Evolutionary conservation across 768 basidiomycete genomes (phyloP).

Genomic region (Russula vinacea): DNA sequence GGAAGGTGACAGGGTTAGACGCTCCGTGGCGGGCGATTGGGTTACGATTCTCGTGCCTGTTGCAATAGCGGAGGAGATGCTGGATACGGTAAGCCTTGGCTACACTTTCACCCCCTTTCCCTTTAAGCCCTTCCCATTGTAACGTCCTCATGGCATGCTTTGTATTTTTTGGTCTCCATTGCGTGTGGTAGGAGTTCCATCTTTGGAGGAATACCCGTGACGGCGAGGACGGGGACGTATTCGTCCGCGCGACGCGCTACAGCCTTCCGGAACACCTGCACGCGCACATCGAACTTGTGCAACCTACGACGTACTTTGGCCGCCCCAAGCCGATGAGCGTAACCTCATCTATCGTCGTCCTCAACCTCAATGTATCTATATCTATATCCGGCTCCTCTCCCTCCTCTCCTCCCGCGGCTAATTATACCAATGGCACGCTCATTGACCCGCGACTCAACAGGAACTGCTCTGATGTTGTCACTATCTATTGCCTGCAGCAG

Average conservation of each 20-base stretch:
- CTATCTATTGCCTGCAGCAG: constrained; percentile 36
- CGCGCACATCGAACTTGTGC: constrained; percentile 61
- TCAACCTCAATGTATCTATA: background rate
- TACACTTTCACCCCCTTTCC: background rate
- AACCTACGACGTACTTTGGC: constrained; percentile 69
- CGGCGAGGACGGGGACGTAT: constrained; percentile 39
- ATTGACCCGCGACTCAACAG: constrained; percentile 34
- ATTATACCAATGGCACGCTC: background rate
- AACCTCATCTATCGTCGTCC: constrained; percentile 35
- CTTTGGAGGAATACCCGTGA: constrained; percentile 54
- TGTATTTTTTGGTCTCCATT: background rate
- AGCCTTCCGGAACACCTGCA: constrained; percentile 59
- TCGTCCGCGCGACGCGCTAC: constrained; percentile 64
- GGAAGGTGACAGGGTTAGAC: constrained; percentile 39
- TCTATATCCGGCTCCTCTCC: background rate
- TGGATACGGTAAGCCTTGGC: constrained; percentile 53
- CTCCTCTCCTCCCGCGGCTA: background rate
- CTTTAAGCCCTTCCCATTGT: background rate
- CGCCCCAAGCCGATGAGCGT: constrained; percentile 45
- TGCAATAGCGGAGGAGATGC: constrained; percentile 60
- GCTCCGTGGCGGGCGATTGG: constrained; percentile 71
- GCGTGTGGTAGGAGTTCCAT: constrained; percentile 52
- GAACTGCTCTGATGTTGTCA: constrained; percentile 38
- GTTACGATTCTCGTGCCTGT: constrained; percentile 58
- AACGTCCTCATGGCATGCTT: background rate